Percentiles rank a stretch among this genome's conserved stretches.
These are phyloP conservation scores for Afroboletus lepidellus DNA, from an alignment of 1,284 basidiomycete genomes.

Conservation along the genomic window DNA sequence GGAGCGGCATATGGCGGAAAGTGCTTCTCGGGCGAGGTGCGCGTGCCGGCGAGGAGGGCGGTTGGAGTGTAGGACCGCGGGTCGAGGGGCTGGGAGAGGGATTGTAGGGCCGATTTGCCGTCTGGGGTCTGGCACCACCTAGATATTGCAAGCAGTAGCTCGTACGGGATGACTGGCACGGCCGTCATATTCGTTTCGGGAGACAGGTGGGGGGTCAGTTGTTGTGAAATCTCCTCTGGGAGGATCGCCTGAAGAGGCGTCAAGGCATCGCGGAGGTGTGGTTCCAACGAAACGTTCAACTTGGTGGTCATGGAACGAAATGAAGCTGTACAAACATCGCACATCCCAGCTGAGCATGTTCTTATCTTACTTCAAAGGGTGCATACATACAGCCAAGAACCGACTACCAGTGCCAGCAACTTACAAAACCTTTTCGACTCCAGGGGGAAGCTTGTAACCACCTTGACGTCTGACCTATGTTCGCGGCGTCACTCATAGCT, in stretches of 20 bases:
- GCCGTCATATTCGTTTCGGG: constrained; percentile 23
- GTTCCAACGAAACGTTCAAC: constrained; percentile 66
- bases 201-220: constrained; percentile 40
- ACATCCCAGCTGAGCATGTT: no score
- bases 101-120: constrained; percentile 45
- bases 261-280: constrained; percentile 55
- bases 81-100: constrained; percentile 46
- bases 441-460: constrained; percentile 45
- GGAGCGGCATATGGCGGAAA: constrained; percentile 50
- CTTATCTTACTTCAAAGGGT: no score
- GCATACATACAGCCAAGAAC: no score
- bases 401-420: no score
- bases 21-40: constrained; percentile 68
- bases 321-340: background rate
- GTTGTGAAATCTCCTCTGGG: constrained; percentile 42
- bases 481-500: constrained; percentile 1
- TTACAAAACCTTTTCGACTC: constrained; percentile 44
- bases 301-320: constrained; percentile 21
- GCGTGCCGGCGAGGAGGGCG: constrained; percentile 71
- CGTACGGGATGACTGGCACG: constrained; percentile 55
- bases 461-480: constrained; percentile 51
- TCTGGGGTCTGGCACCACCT: constrained; percentile 60
- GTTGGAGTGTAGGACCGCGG: constrained; percentile 63
- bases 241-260: constrained; percentile 44
- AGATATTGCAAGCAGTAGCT: constrained; percentile 56